Conservation (phyloP, 345 rosid genomes). For the Gossypium rotundifolium region DNA sequence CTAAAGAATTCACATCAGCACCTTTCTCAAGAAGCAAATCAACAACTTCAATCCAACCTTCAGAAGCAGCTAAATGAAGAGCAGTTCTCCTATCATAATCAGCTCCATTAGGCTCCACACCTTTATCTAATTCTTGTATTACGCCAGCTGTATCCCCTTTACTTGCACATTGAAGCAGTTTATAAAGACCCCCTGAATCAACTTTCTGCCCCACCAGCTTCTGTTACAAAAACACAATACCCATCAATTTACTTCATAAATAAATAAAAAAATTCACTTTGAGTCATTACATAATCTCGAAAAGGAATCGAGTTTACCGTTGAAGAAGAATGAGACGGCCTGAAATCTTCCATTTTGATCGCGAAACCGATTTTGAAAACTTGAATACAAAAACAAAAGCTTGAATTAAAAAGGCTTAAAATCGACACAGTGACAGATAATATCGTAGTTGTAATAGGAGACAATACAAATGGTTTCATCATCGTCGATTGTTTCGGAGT, state of each 20-base stretch:
- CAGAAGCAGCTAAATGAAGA: slow-evolving; percentile 59
- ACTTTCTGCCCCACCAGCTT: slow-evolving; percentile 16
- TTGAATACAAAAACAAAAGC: background rate
- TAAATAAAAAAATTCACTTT: background rate
- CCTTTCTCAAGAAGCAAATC: slow-evolving; percentile 48
- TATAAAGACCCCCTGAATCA: slow-evolving; percentile 42
- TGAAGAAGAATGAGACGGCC: slow-evolving; percentile 4
- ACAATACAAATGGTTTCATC: slow-evolving; percentile 17
- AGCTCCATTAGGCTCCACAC: slow-evolving; percentile 37
- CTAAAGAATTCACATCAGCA: slow-evolving; percentile 50
- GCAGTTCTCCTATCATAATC: slow-evolving; percentile 67
- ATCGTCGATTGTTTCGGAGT: slow-evolving; percentile 15
- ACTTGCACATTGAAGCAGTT: slow-evolving; percentile 46
- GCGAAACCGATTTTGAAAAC: slow-evolving; percentile 3
- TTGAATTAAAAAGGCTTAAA: background rate
- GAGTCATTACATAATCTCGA: background rate
- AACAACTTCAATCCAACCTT: slow-evolving; percentile 52
- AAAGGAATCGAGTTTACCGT: slow-evolving; percentile 13
- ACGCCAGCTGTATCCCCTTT: slow-evolving; percentile 49
- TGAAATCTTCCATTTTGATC: slow-evolving; percentile 32
- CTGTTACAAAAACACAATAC: slow-evolving; percentile 12
- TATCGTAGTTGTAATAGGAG: background rate
- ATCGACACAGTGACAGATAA: slow-evolving; percentile 9
- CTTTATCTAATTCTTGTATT: slow-evolving; percentile 45
- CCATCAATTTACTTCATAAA: background rate